phyloP scores from a whole-genome alignment of 139 green algal genomes.

The Tetradesmus lagerheimii region DNA sequence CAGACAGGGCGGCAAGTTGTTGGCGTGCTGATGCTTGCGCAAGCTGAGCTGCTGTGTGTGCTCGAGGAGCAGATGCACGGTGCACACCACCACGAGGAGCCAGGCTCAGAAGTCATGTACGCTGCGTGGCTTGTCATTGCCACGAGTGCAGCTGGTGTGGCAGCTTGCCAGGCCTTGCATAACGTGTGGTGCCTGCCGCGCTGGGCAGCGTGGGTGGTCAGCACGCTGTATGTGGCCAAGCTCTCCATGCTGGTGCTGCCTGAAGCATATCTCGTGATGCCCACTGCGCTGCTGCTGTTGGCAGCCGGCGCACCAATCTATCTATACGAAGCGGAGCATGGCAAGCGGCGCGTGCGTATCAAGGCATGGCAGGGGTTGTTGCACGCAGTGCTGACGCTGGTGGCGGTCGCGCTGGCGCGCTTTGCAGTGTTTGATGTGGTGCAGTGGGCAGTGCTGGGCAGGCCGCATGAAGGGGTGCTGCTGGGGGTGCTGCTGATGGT shows the following conservation, averaged over 20 bases:
- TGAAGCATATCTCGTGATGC: constrained; percentile 68
- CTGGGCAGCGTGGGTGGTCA: constrained; percentile 57
- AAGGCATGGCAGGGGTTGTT: constrained; percentile 66
- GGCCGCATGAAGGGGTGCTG: constrained; percentile 86
- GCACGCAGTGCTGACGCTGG: constrained; percentile 63
- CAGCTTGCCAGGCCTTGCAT: constrained; percentile 57
- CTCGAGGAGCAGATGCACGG: constrained; percentile 84
- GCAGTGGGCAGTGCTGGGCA: constrained; percentile 55
- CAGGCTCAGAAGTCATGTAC: constrained; percentile 80
- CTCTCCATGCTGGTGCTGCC: constrained; percentile 90
- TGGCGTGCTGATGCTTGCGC: constrained; percentile 58
- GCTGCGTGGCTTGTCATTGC: constrained; percentile 88
- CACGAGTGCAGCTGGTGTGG: constrained; percentile 84
- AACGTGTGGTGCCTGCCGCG: constrained; percentile 42
- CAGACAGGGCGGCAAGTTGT: constrained; percentile 41
- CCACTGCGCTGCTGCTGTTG: constrained; percentile 49
- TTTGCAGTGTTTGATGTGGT: constrained; percentile 93
- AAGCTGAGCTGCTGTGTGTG: constrained; percentile 78
- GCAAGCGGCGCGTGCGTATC: constrained; percentile 57
- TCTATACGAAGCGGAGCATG: constrained; percentile 47
- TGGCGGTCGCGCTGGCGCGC: constrained; percentile 75
- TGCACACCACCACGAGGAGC: constrained; percentile 55
- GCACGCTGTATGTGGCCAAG: constrained; percentile 88
- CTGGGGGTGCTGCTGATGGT: constrained; percentile 81
- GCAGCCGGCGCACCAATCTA: constrained; percentile 51